Base-by-base conservation (phyloP, 1,284 basidiomycete genomes). In the Leccinum pseudoinsigne region DNA sequence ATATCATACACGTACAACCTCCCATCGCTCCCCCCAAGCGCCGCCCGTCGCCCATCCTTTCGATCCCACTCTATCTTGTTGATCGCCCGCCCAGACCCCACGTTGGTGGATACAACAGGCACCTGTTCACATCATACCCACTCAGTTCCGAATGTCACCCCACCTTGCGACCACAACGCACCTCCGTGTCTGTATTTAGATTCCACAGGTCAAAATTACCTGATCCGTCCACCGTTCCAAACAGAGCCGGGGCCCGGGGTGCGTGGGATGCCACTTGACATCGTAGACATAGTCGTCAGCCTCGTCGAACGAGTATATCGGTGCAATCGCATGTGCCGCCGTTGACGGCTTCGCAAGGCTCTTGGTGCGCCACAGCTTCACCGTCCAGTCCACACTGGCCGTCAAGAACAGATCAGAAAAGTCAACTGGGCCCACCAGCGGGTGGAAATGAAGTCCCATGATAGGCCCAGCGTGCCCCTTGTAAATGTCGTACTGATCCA, bases 271-370 rank as follows among this genome's bases (percentile, higher is more conserved):
- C 97, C 97, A 99, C 73, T 90, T 92, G 57, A 95, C 95, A 77
- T 98, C 97, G 78, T 97, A 98, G n/a, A 99, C 94, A 74, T 98
- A 98, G 75, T 99, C 97, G 74, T 95, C 94, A 11, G 94, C 90
- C 76, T 98, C 96, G 69, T 99, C 96, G 70, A 98, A 97, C 53
- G 92, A 94, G 75, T 95, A 92, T 18, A 97, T 69, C 1, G 96
- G 93, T 1, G 84, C 60, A 23, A 95, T 82, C 7, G 77, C 77
- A 64, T 88, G 84, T 28, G 81, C 79, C 26, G 81, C 76, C 12
- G 88, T 87, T 11, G 84, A 85, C 1, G 71, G 70, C 61, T 77
- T 76, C 47, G 87, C 82, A 50, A 88, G 78, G 26, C 84, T 86
- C 76, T 87, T 92, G 7, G 91, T 84, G 50, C 94, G 83, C 95